Percentiles rank a stretch among this genome's conserved stretches.
phyloP scores from a whole-genome alignment of 768 basidiomycete genomes.

The Jaapia argillacea region DNA sequence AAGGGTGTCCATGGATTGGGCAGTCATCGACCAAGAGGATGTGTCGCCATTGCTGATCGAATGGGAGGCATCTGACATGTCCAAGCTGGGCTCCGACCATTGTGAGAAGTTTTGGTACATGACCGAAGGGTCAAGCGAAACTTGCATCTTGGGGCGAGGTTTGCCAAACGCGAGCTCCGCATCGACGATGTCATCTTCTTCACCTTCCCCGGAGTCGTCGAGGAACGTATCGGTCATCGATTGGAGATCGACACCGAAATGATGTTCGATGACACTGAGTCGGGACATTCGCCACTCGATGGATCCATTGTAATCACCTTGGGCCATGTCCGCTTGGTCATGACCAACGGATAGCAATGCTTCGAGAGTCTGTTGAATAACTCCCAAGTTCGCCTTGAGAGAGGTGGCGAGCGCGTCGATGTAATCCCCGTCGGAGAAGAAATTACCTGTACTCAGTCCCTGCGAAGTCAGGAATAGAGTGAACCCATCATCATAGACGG shows the following conservation, averaged over 20 bases:
- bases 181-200: conserved; percentile 11
- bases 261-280: conserved; percentile 51
- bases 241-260: neutral
- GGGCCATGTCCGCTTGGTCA: conserved; percentile 60
- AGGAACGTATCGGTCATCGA: neutral
- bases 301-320: conserved; percentile 62
- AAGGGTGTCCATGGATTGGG: neutral
- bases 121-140: too few species aligned
- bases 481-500: conserved; percentile 63
- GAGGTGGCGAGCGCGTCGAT: conserved; percentile 40
- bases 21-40: neutral
- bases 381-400: conserved; percentile 43
- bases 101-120: too few species aligned
- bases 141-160: neutral
- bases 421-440: conserved; percentile 21
- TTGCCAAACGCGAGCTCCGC: conserved; percentile 8
- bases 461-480: conserved; percentile 53
- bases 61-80: neutral
- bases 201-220: conserved; percentile 1
- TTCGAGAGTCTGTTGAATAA: conserved; percentile 52
- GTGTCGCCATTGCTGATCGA: neutral
- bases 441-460: conserved; percentile 30
- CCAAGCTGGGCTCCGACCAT: neutral
- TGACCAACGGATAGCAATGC: conserved; percentile 52
- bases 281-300: conserved; percentile 75